phyloP scores from a whole-genome alignment of 2,329 filamentous ascomycete genomes.

The Sordariomycetes sp. region DNA sequence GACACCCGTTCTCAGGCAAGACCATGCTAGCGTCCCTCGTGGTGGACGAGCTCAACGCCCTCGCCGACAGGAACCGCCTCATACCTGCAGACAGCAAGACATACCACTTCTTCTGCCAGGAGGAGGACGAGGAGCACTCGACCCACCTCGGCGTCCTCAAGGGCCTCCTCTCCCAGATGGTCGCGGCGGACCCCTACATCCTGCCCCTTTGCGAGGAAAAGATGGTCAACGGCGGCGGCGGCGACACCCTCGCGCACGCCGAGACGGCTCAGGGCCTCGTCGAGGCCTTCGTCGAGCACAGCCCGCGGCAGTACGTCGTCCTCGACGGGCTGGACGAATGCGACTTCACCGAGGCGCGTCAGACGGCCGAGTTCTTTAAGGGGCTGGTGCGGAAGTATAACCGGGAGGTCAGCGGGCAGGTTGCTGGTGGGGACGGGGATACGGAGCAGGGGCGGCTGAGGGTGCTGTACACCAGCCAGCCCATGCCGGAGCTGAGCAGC shows the following conservation, averaged over 20 bases:
- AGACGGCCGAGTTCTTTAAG: constrained; percentile 15
- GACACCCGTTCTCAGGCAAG: constrained; percentile 20
- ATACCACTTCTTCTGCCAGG: constrained; percentile 29
- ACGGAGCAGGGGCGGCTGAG: background rate
- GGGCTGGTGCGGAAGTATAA: background rate
- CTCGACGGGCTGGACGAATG: constrained; percentile 35
- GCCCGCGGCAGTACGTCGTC: constrained; percentile 21
- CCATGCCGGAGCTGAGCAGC: background rate
- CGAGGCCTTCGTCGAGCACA: constrained; percentile 16
- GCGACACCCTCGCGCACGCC: background rate
- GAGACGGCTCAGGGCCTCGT: constrained; percentile 17
- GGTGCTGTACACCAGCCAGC: background rate
- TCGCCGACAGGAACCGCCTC: background rate
- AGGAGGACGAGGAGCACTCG: constrained; percentile 11
- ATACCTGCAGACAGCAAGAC: constrained; percentile 10
- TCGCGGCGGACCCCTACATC: background rate
- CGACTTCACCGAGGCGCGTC: constrained; percentile 14
- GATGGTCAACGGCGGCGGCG: background rate
- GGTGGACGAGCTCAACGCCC: constrained; percentile 15
- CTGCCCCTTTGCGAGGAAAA: background rate
- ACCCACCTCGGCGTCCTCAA: background rate
- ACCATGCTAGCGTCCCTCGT: constrained; percentile 27
- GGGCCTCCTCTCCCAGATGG: background rate
- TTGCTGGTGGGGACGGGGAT: background rate
- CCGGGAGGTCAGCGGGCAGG: background rate